Evolutionary conservation across 2,329 filamentous ascomycete genomes (phyloP).

Genomic region (Clarireedia homoeocarpa): DNA sequence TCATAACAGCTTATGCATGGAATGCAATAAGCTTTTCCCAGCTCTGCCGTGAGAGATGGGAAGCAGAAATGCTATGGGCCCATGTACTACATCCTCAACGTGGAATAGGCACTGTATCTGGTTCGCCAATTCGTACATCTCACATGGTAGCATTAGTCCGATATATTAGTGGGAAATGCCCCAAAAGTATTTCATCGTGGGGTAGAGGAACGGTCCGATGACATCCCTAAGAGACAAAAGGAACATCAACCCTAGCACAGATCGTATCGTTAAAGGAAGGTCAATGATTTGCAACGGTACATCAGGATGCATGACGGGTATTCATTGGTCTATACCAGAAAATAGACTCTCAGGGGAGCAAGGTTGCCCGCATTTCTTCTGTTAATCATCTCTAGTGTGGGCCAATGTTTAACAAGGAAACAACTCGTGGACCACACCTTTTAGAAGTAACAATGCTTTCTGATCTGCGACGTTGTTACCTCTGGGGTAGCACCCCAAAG

Average conservation of each 20-base stretch:
- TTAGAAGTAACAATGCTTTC: not conserved
- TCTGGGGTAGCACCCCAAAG: not conserved
- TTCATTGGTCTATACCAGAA: not conserved
- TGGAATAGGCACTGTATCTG: not conserved
- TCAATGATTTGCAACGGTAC: not conserved
- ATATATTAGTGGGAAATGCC: too few relatives aligned
- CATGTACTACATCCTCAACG: too few relatives aligned
- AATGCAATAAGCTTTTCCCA: too few relatives aligned
- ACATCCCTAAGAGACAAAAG: not conserved
- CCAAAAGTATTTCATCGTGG: not conserved
- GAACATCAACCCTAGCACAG: not conserved
- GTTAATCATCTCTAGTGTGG: not conserved
- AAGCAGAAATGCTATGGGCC: too few relatives aligned
- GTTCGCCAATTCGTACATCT: not conserved
- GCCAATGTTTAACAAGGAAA: not conserved
- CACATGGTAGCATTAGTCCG: too few relatives aligned
- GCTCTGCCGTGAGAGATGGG: too few relatives aligned
- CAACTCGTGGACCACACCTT: conserved; percentile 1
- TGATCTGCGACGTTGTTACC: not conserved
- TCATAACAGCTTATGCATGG: too few relatives aligned
- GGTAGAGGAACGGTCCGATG: conserved; percentile 1
- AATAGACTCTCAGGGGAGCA: not conserved
- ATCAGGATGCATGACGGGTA: not conserved
- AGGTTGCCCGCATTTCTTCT: not conserved
- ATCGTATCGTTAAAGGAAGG: not conserved